Base-by-base conservation (phyloP, 2,329 filamentous ascomycete species). In the Amylocarpus encephaloides region DNA sequence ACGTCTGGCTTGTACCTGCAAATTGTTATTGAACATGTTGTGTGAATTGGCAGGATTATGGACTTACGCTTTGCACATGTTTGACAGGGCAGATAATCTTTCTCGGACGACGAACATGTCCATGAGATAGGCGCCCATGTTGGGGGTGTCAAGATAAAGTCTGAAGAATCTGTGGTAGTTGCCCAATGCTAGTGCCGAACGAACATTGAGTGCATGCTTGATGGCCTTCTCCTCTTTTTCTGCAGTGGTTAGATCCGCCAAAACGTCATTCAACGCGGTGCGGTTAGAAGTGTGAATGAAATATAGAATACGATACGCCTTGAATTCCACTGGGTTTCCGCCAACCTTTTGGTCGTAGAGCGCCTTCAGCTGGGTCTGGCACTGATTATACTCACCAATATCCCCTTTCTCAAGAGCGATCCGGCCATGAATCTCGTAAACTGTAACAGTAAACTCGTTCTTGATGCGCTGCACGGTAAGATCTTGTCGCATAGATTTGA, bases 361-460 rank as follows among this genome's bases (percentile, higher is more conserved):
- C 59, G 86, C 89, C 70, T 89, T 88, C 67, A 98, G 78, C 74
- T 98, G 93, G 65, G 93, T 97, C 76, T 98, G 93, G 72, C 93
- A 98, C 79, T 98, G 93, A 76, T 98, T 98, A 93, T 98, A 98
- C 93, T 98, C 93, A 98, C 93, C 92, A 76, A 97, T 82, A 77
- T 98, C 93, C 73, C 88, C 90, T 79, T 94, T 96, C 72, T 98
- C 92, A 71, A 98, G 77, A 60, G 93, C 93, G 72, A 98, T 97
- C 54, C 93, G 85, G 57, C 92, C 93, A 72, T 98, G 93, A 55
- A 92, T 94, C 73, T 98, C 93, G 71, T 98, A 98, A 43, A 96
- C 93, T 56, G 80, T 86, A 57, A 97, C 91, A 22, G 93, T 97
- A 67, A 98, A 97, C 47, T 94, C 88, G 70, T 90, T 95, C 72